Base-by-base conservation (phyloP, 345 rosid genomes). In the Viola odorata region DNA sequence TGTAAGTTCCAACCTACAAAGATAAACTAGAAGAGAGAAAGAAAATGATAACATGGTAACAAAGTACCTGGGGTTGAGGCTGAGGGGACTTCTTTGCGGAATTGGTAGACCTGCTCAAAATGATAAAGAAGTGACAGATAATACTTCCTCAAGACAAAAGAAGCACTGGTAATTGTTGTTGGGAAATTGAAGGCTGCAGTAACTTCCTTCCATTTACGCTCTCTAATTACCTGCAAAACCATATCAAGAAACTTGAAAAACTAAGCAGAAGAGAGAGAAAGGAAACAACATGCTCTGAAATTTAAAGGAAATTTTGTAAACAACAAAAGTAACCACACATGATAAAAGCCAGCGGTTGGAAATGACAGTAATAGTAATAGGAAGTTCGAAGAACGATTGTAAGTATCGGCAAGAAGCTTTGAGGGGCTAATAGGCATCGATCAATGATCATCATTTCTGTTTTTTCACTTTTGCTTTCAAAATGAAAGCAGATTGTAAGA, bases 161-260 rank as follows among this genome's bases (percentile, higher is more conserved):
- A 92, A 12, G 89, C 96, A 77, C 89, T 92, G 12, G 96, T 92
- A 57, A 89, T 81, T 6, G 98, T 89, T 47, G 89, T 49, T 3
- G 96, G 98, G 70, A 89, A 92, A 45, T 70, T 81, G 81, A 89
- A 89, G 53, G 68, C 79, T 61, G 60, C 66, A 32, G 80, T 74
- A 79, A 92, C 96, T 74, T 92, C 96, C 78, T 84, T 92, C 96
- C 98, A 92, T 82, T 48, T 85, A 11, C 89, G 89, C 66, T 89
- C 88, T 66, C 64, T 72, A 49, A 89, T 56, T 42, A 92, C 89
- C 98, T 91, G 69, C 14, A 57, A 61, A 17, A 71, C 41, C 60
- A n/a, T n/a, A n/a, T 57, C 42, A 76, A 56, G 56, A 57, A 16
- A 66, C 60, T 48, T 49, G 23, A 57, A 41, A 56, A 52, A 10